Evolutionary conservation across 768 basidiomycete species (phyloP), one percentile per base, ranked within the genome.

Genomic region (Calocybe gangraenosa): DNA sequence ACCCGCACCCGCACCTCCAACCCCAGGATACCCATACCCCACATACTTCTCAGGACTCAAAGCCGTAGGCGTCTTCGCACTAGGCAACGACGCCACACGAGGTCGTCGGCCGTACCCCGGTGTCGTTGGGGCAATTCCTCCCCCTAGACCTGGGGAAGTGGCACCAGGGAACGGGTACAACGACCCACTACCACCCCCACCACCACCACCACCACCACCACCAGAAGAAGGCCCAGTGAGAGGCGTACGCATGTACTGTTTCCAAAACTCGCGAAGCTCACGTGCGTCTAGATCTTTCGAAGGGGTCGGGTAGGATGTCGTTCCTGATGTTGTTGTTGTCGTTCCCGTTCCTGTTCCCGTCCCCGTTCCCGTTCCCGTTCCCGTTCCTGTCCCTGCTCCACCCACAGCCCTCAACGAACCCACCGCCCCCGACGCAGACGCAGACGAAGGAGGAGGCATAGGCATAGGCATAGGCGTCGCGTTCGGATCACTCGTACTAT

Each of bases 211-310:
- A n/a, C 14, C 22, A 25, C 35, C 40, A 33, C 15, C 32, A 20
- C 28, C 39, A 11, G 42, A 33, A 14, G 25, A 11, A 28, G 25
- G 63, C 1, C 69, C 71, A 42, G 61, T 67, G 7, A 82, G 58
- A 19, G 87, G 87, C 17, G 84, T 87, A 31, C 79, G 74, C 67
- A 89, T 72, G 54, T 82, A 89, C 51, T 79, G 70, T 61, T 74
- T 87, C 87, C 87, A 89, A 50, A 86, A 79, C 42, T 87, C 82
- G 38, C 74, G 68, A 58, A 87, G 56, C 52, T 87, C 82, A 41
- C 70, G 65, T 40, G 65, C 56, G 42, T 65, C 71, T 44, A 47
- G 52, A 18, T 65, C 76, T 44, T 69, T 61, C 30, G 51, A 34
- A 5, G 64, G 63, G 0, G 69, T 61, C 15, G 30, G 44, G n/a